Evolutionary conservation across 169 alveolate genomes (phyloP), one percentile per base, ranked within the genome.

Genomic region (Ichthyophthirius multifiliis): DNA sequence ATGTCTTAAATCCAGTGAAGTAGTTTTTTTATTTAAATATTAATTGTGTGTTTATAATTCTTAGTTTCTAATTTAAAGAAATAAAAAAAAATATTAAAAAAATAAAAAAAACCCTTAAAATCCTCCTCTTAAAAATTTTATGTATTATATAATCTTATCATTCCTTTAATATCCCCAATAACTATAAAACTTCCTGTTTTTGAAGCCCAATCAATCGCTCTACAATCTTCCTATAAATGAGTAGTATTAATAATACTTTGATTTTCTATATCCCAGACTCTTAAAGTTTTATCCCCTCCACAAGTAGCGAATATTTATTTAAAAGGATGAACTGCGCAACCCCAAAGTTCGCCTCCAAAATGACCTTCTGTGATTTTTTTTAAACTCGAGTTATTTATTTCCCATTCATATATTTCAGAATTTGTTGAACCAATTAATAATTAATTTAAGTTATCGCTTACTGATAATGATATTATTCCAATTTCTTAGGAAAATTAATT

Each of bases 321-420:
- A 37, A 75, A 83, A n/a, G 96, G 95, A 37, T 82, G 87, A 80
- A 64, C 74, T 43, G 71, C 96, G 43, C 55, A 76, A 23, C 96
- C 98, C 96, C 96, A 93, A 6, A 94, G 71, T 76, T 94, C 98
- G 7, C 95, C 95, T 64, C 85, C 92, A 84, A 78, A 94, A 78
- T 94, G 98, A 0, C 94, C 92, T 43, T 84, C 76, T 85, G 89
- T 82, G 35, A 83, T n/a, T 15, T 47, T 43, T 80, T 65, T 37
- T 13, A 45, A 5, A 20, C 63, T 74, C 41, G n/a, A 44, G 37
- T 45, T n/a, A n/a, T n/a, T n/a, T n/a, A n/a, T 41, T 76, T 76
- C 76, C 2, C 88, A 74, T 78, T 88, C 89, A 12, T 85, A 82
- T 4, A 93, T 89, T 75, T 93, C 92, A 43, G 94, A 92, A 12